phyloP scores from a whole-genome alignment of 495 filamentous ascomycete species.

The Mytilinidion resinicola region DNA sequence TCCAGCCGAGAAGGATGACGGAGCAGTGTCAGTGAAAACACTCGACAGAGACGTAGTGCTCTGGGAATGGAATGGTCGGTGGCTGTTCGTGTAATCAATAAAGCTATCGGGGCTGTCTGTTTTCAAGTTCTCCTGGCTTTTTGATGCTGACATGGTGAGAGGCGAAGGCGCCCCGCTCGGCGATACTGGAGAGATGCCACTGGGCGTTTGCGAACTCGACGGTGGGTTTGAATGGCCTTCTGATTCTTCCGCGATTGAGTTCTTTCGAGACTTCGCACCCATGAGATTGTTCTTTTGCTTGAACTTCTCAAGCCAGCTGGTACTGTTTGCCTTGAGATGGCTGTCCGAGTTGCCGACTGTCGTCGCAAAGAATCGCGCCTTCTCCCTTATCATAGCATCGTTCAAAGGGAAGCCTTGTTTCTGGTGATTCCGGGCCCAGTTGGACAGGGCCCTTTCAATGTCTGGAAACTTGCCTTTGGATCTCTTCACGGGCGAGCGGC shows the following conservation, averaged over 20 bases:
- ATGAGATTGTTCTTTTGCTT: slow-evolving; percentile 83
- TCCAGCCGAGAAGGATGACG: slow-evolving; percentile 63
- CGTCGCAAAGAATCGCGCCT: slow-evolving; percentile 77
- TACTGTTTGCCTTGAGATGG: slow-evolving; percentile 66
- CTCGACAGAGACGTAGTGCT: slow-evolving; percentile 55
- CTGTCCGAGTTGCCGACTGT: slow-evolving; percentile 69
- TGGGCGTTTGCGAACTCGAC: slow-evolving; percentile 56
- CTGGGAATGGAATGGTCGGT: slow-evolving; percentile 54
- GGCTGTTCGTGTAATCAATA: slow-evolving; percentile 48
- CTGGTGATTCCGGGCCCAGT: slow-evolving; percentile 79
- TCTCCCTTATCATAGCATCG: slow-evolving; percentile 81
- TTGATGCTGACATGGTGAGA: slow-evolving; percentile 58
- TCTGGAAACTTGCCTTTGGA: slow-evolving; percentile 89
- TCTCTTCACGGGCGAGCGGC: slow-evolving; percentile 79
- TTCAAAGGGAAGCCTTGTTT: slow-evolving; percentile 67
- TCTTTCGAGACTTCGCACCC: slow-evolving; percentile 58
- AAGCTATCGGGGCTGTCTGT: slow-evolving; percentile 44
- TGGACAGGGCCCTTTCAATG: slow-evolving; percentile 88
- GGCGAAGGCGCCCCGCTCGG: slow-evolving; percentile 57
- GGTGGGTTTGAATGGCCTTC: slow-evolving; percentile 33
- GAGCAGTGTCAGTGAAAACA: slow-evolving; percentile 46
- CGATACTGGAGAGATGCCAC: slow-evolving; percentile 67
- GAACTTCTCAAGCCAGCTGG: slow-evolving; percentile 91
- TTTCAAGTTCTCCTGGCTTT: slow-evolving; percentile 60
- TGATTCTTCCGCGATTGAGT: slow-evolving; percentile 47